These are phyloP conservation scores for Leccinum uliginosum DNA, from an alignment of 768 basidiomycete species.

Conservation along the genomic window DNA sequence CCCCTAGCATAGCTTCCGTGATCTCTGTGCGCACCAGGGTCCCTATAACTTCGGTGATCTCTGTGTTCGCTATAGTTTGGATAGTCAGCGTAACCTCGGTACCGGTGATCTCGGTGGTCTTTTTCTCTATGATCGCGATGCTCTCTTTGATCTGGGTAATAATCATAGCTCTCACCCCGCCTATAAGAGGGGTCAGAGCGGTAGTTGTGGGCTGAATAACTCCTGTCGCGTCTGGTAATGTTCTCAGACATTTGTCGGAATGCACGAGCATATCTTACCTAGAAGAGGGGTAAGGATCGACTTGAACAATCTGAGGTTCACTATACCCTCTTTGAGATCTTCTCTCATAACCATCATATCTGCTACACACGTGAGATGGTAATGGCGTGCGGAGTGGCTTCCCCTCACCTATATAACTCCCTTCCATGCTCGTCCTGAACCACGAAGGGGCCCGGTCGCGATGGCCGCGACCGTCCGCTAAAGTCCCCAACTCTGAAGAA, in stretches of 20 bases:
- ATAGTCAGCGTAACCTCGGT: constrained; percentile 17
- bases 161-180: constrained; percentile 14
- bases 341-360: constrained; percentile 26
- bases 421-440: constrained; percentile 57
- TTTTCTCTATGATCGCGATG: constrained; percentile 20
- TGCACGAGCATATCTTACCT: constrained; percentile 15
- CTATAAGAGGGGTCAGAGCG: constrained; percentile 24
- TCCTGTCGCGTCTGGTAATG: constrained; percentile 20
- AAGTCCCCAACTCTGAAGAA: constrained; percentile 51
- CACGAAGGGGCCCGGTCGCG: constrained; percentile 41
- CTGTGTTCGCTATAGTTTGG: constrained; percentile 15
- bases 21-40: constrained; percentile 6
- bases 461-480: constrained; percentile 23
- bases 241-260: constrained; percentile 7
- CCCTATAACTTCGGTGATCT: constrained; percentile 10
- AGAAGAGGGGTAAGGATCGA: constrained; percentile 21
- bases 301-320: constrained; percentile 25
- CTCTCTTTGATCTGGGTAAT: constrained; percentile 20
- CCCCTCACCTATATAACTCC: constrained; percentile 51
- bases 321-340: constrained; percentile 20
- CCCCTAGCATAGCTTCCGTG: constrained; percentile 7
- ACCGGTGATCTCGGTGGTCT: constrained; percentile 17
- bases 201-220: constrained; percentile 20
- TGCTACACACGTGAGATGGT: constrained; percentile 7
- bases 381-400: not conserved